Evolutionary conservation across 345 rosid species (phyloP), one percentile per base, ranked within the genome.

Genomic region (Salix udensis): DNA sequence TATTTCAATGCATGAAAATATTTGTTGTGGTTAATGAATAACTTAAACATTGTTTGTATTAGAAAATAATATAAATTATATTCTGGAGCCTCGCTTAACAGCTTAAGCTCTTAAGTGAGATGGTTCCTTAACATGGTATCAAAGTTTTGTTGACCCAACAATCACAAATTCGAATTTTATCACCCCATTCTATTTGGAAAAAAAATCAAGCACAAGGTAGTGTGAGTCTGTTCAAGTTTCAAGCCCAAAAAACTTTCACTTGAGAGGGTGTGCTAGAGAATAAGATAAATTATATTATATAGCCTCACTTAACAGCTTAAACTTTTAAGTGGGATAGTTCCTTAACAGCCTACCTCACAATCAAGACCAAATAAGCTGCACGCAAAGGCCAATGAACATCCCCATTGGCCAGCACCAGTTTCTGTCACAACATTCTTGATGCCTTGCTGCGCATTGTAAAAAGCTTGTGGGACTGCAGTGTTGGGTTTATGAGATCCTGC

Each of bases 371-470:
- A 93, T 13, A 95, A 88, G 84, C 97, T 89, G 85, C 97, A 88
- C 16, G 97, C 94, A 76, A 95, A 95, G 79, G 97, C 96, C 74
- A 95, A 82, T 21, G 97, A 86, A 73, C 97, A 77, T 69, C 98
- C 98, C 98, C 98, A 95, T 76, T 95, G 98, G 64, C 98, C 98
- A 71, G 98, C 98, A 7, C 98, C 98, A 0, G 97, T 95, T 86
- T 95, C 97, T 0, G 98, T 95, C 24, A 90, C 96, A 65, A 93
- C 82, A 42, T 89, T 95, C 88, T 88, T 95, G 68, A 88, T 48
- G 6, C 97, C 97, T 85, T 86, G 88, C 80, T 88, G 83, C 0
- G 93, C 94, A 77, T 95, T 95, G 70, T 91, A 93, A 82, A 86
- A 90, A 58, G 79, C 97, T 84, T 95, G 98, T 0, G 98, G 98